Percentiles rank a stretch among this genome's conserved stretches.
Conservation (phyloP, 2,329 filamentous ascomycete species). For the Lachnellula hyalina region DNA sequence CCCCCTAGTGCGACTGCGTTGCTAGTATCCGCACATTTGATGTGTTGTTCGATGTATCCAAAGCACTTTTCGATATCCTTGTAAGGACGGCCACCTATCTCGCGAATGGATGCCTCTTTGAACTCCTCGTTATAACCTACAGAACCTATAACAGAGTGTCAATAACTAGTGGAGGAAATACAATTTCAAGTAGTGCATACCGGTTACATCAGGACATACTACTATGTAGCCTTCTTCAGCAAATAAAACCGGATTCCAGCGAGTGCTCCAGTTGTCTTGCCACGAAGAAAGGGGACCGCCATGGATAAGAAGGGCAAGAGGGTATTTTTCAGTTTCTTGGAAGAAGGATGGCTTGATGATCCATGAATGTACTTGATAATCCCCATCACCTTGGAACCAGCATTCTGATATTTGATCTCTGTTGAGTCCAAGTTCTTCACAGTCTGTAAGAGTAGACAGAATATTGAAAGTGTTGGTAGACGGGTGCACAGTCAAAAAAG, state of each 20-base stretch:
- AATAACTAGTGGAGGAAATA: too few relatives aligned
- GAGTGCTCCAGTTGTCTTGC: conserved; percentile 68
- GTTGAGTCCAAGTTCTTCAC: not conserved
- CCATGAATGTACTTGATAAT: conserved; percentile 59
- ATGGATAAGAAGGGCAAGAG: conserved; percentile 71
- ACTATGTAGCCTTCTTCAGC: conserved; percentile 81
- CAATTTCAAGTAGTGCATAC: too few relatives aligned
- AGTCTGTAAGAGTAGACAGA: not conserved
- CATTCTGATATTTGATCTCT: not conserved
- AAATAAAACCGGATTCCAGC: conserved; percentile 80
- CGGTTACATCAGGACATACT: conserved; percentile 73
- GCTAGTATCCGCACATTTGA: conserved; percentile 61
- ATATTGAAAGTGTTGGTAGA: not conserved
- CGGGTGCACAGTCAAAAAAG: not conserved
- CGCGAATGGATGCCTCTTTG: conserved; percentile 41
- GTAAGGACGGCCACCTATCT: conserved; percentile 59
- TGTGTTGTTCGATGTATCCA: conserved; percentile 59
- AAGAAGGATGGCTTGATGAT: conserved; percentile 49
- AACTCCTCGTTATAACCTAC: conserved; percentile 74
- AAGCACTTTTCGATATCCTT: conserved; percentile 72
- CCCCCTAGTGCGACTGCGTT: conserved; percentile 67
- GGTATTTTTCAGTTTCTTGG: conserved; percentile 65
- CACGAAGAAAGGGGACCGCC: conserved; percentile 76
- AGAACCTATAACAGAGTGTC: conserved; percentile 38
- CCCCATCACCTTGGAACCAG: conserved; percentile 50